Conservation (phyloP, 257 asterid genomes). For the Cruciata laevipes region DNA sequence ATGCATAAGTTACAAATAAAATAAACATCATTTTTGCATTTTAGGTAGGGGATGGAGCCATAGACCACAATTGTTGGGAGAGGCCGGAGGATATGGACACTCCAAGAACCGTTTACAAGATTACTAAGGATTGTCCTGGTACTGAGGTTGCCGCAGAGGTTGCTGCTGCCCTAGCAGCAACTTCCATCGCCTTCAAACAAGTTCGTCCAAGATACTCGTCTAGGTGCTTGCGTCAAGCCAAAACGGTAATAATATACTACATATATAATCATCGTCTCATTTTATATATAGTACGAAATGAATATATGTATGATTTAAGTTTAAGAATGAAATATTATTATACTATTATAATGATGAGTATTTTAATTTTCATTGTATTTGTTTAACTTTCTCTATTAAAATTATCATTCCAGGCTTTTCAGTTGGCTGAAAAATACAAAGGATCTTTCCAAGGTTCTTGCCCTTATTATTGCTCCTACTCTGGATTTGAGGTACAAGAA, state of each 20-base stretch:
- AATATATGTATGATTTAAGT: too few relatives aligned
- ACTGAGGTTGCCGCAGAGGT: conserved; percentile 68
- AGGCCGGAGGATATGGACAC: conserved; percentile 96
- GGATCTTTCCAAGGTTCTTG: conserved; percentile 70
- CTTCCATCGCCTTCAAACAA: conserved; percentile 48
- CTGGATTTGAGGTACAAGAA: conserved; percentile 59
- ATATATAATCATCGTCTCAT: too few relatives aligned
- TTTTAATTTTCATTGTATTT: too few relatives aligned
- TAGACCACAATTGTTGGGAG: conserved; percentile 80
- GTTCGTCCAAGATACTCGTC: conserved; percentile 41
- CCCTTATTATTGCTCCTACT: conserved; percentile 82
- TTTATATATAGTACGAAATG: too few relatives aligned
- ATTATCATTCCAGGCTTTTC: conserved; percentile 36
- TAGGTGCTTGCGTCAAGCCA: conserved; percentile 32
- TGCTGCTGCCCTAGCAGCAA: conserved; percentile 77
- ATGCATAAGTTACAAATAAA: too few relatives aligned
- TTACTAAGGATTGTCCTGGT: conserved; percentile 54
- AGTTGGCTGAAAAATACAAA: conserved; percentile 59
- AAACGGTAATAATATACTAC: conserved; percentile 23
- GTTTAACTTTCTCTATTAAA: too few relatives aligned
- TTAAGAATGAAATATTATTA: too few relatives aligned
- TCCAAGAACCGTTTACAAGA: conserved; percentile 51
- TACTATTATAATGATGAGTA: too few relatives aligned
- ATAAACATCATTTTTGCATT: too few relatives aligned
- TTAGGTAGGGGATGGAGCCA: conserved; percentile 66